These are phyloP conservation scores for Pelagomonas calceolata DNA, from an alignment of 108 stramenopile genomes.

Conservation along the genomic window DNA sequence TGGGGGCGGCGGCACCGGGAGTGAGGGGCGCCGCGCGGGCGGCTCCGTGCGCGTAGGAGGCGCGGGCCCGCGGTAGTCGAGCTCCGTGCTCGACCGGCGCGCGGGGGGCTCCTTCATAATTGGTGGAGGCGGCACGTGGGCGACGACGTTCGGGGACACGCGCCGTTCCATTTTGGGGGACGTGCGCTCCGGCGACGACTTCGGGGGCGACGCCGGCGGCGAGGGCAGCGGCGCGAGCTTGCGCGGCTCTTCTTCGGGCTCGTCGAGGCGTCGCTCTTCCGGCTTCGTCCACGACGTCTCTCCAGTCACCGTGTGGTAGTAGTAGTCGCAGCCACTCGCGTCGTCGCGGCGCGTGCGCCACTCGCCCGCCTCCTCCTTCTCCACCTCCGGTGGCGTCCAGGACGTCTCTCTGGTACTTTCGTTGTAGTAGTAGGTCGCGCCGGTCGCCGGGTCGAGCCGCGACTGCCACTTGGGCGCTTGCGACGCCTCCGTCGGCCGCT, in stretches of 20 bases:
- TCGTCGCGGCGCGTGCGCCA: constrained; percentile 9
- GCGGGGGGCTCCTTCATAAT: too few species aligned
- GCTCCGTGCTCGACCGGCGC: too few species aligned
- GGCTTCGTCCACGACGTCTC: constrained; percentile 45
- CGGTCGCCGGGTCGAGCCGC: not conserved
- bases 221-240: too few species aligned
- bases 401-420: constrained; percentile 4
- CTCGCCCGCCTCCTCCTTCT: not conserved
- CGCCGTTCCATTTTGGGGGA: too few species aligned
- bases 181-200: too few species aligned
- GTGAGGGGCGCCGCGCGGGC: too few species aligned
- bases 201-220: too few species aligned
- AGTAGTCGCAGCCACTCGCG: constrained; percentile 23
- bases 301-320: constrained; percentile 27
- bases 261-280: constrained; percentile 2
- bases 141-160: not conserved
- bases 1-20: too few species aligned
- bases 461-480: not conserved
- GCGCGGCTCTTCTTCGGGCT: constrained; percentile 1
- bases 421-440: constrained; percentile 14
- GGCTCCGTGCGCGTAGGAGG: not conserved
- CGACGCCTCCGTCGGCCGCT: not conserved
- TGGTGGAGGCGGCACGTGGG: too few species aligned
- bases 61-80: not conserved
- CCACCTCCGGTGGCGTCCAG: constrained; percentile 10